These are phyloP conservation scores for Astragalus glycyphyllos DNA, from an alignment of 306 rosid species.

Conservation along the genomic window DNA sequence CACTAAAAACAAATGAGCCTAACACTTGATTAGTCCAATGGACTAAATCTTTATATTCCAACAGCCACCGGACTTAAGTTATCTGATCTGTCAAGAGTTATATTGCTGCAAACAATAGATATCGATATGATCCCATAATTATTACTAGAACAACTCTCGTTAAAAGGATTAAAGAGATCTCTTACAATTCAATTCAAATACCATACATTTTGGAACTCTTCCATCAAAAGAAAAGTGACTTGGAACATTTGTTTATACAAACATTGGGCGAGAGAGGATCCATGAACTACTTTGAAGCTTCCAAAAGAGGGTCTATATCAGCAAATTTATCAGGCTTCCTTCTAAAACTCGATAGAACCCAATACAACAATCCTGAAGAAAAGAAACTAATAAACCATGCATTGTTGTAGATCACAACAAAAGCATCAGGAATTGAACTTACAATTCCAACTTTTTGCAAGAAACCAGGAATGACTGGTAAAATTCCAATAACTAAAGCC, in stretches of 20 bases:
- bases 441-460: conserved; percentile 68
- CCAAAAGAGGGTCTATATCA: conserved; percentile 47
- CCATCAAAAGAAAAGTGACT: conserved; percentile 21
- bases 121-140: not conserved
- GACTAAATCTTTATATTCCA: too few species aligned
- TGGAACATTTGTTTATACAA: not conserved
- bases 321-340: conserved; percentile 37
- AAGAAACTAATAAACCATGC: conserved; percentile 94
- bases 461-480: conserved; percentile 87
- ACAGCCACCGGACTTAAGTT: too few species aligned
- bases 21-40: too few species aligned
- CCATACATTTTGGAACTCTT: not conserved
- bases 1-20: too few species aligned
- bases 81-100: too few species aligned
- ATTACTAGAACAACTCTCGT: not conserved
- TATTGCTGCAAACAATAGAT: too few species aligned
- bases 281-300: conserved; percentile 24
- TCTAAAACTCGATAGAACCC: conserved; percentile 61
- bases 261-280: not conserved
- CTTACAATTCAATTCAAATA: not conserved
- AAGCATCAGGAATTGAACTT: conserved; percentile 50
- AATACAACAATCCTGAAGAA: conserved; percentile 70
- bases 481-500: conserved; percentile 70
- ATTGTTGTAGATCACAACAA: conserved; percentile 70
- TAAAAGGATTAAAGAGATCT: not conserved